phyloP scores from a whole-genome alignment of 2,329 filamentous ascomycete species.

The Diaporthe batatas region DNA sequence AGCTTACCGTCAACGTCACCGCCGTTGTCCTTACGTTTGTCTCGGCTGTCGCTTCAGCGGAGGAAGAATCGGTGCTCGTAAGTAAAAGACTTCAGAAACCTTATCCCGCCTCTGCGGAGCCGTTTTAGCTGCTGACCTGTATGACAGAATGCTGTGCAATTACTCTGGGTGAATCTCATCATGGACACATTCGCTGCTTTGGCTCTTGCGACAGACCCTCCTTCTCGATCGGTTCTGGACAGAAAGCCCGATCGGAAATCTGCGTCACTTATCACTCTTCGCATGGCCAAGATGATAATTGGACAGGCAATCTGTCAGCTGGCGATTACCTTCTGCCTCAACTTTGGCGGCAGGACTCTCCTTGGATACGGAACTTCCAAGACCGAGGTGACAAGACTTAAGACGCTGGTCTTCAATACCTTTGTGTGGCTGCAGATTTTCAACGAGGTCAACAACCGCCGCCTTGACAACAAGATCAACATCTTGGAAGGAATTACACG shows the following conservation, averaged over 20 bases:
- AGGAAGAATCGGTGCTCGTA: constrained; percentile 74
- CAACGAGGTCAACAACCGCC: constrained; percentile 86
- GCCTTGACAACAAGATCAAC: constrained; percentile 89
- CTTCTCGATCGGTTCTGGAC: constrained; percentile 52
- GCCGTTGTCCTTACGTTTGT: constrained; percentile 84
- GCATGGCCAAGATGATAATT: constrained; percentile 93
- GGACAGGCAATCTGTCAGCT: constrained; percentile 85
- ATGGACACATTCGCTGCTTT: constrained; percentile 88
- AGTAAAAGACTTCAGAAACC: not conserved
- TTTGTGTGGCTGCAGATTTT: constrained; percentile 93
- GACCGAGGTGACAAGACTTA: constrained; percentile 65
- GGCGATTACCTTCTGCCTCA: constrained; percentile 74
- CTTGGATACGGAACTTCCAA: constrained; percentile 65
- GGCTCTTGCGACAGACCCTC: constrained; percentile 64
- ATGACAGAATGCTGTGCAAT: constrained; percentile 75
- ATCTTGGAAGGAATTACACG: constrained; percentile 84
- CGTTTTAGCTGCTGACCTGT: not conserved
- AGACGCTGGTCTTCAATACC: constrained; percentile 83
- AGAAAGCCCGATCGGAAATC: constrained; percentile 82
- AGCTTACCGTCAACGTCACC: constrained; percentile 83
- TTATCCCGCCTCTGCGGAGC: too few relatives aligned
- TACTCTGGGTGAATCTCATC: constrained; percentile 87
- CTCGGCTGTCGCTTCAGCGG: constrained; percentile 74
- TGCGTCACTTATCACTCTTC: constrained; percentile 78
- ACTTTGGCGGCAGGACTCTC: constrained; percentile 74